Conservation (phyloP, 176 grass and related monocot genomes). For the Zea luxurians region DNA sequence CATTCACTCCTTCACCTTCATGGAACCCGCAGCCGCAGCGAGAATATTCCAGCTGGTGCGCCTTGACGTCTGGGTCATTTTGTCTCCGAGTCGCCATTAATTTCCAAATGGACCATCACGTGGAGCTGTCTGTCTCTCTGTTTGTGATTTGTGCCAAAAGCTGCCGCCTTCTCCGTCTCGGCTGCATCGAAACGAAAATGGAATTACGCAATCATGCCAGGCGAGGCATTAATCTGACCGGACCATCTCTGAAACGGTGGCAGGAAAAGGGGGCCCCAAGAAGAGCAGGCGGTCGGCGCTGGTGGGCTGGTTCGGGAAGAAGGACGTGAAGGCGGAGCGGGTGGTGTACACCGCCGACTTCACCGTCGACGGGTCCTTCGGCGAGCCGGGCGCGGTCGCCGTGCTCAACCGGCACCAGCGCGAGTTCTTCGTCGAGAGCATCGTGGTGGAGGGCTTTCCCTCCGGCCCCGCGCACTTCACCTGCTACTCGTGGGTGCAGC, state of each 20-base stretch:
- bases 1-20: constrained; percentile 5
- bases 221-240: no score
- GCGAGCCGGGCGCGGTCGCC: constrained; percentile 76
- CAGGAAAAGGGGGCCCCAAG: constrained; percentile 54
- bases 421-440: constrained; percentile 85
- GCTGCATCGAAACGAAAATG: background rate
- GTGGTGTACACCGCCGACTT: constrained; percentile 89
- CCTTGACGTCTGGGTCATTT: constrained; percentile 6
- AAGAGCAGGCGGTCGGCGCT: constrained; percentile 58
- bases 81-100: background rate
- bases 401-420: constrained; percentile 76
- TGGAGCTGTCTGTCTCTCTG: background rate
- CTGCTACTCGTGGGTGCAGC: constrained; percentile 84
- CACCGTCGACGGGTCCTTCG: constrained; percentile 66
- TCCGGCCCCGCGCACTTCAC: constrained; percentile 63
- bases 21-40: background rate
- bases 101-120: constrained; percentile 42
- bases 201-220: no score
- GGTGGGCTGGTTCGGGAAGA: constrained; percentile 84
- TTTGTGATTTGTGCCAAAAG: constrained; percentile 11
- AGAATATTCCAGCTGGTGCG: constrained; percentile 57
- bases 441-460: constrained; percentile 77
- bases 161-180: background rate
- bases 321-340: constrained; percentile 65
- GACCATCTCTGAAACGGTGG: background rate